These are phyloP conservation scores for Rubia tinctorum DNA, from an alignment of 305 asterid genomes.

Conservation along the genomic window DNA sequence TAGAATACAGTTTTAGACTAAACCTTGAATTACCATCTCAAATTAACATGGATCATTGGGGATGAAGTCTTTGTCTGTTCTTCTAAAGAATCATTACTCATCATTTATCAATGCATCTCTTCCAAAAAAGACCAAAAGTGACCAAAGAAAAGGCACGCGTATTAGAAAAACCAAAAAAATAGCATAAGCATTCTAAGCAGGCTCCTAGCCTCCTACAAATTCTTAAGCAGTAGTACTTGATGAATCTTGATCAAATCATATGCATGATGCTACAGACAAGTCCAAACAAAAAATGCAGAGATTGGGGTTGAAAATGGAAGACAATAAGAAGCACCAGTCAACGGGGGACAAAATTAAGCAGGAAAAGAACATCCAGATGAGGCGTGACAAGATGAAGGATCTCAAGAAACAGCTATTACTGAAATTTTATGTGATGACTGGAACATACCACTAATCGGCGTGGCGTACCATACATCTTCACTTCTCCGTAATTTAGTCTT, in stretches of 20 bases:
- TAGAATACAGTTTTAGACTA: neutral
- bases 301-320: neutral
- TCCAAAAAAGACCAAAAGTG: neutral
- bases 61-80: neutral
- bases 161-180: neutral
- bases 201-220: neutral
- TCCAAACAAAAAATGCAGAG: neutral
- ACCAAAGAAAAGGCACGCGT: neutral
- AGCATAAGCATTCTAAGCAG: neutral
- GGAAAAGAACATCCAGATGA: neutral
- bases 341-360: neutral
- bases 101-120: neutral
- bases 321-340: neutral
- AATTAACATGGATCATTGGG: neutral
- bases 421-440: constrained; percentile 12
- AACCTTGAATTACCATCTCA: neutral
- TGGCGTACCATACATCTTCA: constrained; percentile 79
- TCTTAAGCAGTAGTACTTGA: neutral
- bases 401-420: neutral
- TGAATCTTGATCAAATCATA: neutral
- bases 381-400: neutral
- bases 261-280: neutral
- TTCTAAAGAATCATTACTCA: neutral
- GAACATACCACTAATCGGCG: constrained; percentile 88
- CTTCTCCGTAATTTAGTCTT: constrained; percentile 70